Base-by-base conservation (phyloP, 1,284 basidiomycete genomes). In the Bondarzewia mesenterica region DNA sequence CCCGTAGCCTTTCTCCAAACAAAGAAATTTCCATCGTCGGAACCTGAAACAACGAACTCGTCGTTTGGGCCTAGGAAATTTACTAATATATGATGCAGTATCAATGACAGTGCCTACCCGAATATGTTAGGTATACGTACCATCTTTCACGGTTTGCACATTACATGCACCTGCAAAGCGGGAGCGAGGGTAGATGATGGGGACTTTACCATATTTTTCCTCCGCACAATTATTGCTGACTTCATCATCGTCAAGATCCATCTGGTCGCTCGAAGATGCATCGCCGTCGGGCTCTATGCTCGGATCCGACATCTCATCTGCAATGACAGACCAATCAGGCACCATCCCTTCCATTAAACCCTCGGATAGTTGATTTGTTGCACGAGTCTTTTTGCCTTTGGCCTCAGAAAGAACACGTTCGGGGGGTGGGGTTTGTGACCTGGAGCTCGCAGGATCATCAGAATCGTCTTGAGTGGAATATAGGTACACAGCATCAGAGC, bases 131-230 rank as follows among this genome's bases (percentile, higher is more conserved):
- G 14, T 36, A 22, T 26, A 46, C 23, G 21, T 55, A 89, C 92
- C 89, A 63, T 96, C 93, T 66, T 96, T 97, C 48, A 94, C 80
- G 0, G 93, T 97, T 55, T 85, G 82, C 3, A 85, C 70, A 63
- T 96, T 97, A 53, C 83, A 79, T 36, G 86, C 82, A 2, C 93
- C 93, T 21, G 63, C 62, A 64, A 78, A 96, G 7, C 75, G 73
- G 48, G 63, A 64, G 23, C 78, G 75, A n/a, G 93, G 92, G 48
- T 78, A 68, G 46, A 95, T 68, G 29, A 82, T 62, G 2, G 89
- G 82, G 1, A 82, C 69, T 49, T 65, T 59, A 14, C 67, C 56
- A 50, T 67, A 60, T 35, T 58, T 57, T 16, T 60, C 60, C 0
- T 49, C 47, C 27, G 60, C 57, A 44, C 53, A 37, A 63, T 60